Evolutionary conservation across 345 rosid species (phyloP).

Genomic region (Reutealis trisperma): DNA sequence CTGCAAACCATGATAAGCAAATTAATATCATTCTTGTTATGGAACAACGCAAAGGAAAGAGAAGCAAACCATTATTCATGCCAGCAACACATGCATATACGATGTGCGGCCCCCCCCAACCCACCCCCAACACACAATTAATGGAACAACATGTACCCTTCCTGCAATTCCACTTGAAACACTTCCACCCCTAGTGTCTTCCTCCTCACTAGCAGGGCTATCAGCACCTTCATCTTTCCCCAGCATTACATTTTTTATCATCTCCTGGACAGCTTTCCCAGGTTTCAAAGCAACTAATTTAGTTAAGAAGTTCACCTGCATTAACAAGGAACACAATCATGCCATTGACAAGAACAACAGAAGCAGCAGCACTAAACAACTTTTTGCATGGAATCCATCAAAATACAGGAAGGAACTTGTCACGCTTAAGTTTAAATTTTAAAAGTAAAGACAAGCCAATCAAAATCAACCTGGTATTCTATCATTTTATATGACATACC

Average conservation of each 20-base stretch:
- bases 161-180: conserved; percentile 59
- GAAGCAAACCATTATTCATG: conserved; percentile 15
- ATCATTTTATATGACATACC: conserved; percentile 30
- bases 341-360: neutral
- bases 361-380: neutral
- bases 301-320: conserved; percentile 85
- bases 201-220: conserved; percentile 38
- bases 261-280: conserved; percentile 69
- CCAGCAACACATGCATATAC: neutral
- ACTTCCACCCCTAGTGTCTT: conserved; percentile 29
- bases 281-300: conserved; percentile 88
- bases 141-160: conserved; percentile 49
- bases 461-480: neutral
- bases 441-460: neutral
- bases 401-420: neutral
- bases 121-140: neutral
- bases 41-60: neutral
- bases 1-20: conserved; percentile 43
- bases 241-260: conserved; percentile 86
- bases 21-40: conserved; percentile 4
- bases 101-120: too few relatives aligned
- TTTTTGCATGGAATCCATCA: neutral
- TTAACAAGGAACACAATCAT: conserved; percentile 8
- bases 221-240: conserved; percentile 97
- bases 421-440: neutral